Percentiles rank a stretch among this genome's conserved stretches.
Evolutionary conservation across 495 filamentous ascomycete genomes (phyloP).

Genomic region (Aspergillus ostianus): DNA sequence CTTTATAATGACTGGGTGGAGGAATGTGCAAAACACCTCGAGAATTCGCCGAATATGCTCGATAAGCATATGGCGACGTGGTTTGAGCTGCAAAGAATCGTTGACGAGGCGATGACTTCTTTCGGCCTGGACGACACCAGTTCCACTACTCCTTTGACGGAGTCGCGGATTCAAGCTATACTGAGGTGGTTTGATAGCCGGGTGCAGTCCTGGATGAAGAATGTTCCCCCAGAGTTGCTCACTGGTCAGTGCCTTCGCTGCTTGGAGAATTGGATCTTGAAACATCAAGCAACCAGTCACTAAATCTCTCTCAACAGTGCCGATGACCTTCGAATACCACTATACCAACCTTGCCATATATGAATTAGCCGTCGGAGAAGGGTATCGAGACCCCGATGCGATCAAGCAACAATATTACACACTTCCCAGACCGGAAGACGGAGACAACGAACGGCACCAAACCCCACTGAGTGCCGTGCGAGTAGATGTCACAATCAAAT

Average conservation of each 20-base stretch:
- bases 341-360: slow-evolving; percentile 47
- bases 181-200: slow-evolving; percentile 49
- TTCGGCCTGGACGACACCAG: slow-evolving; percentile 53
- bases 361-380: slow-evolving; percentile 50
- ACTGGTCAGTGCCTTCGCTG: slow-evolving; percentile 29
- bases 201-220: slow-evolving; percentile 45
- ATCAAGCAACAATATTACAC: slow-evolving; percentile 38
- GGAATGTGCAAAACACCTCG: slow-evolving; percentile 45
- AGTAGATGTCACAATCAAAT: slow-evolving; percentile 48
- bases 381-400: slow-evolving; percentile 49
- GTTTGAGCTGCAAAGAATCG: slow-evolving; percentile 47
- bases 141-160: slow-evolving; percentile 38
- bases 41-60: slow-evolving; percentile 33
- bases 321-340: slow-evolving; percentile 47
- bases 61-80: slow-evolving; percentile 45
- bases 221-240: slow-evolving; percentile 35
- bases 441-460: slow-evolving; percentile 18
- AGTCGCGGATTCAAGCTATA: slow-evolving; percentile 45
- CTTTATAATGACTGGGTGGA: slow-evolving; percentile 48
- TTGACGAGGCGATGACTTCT: slow-evolving; percentile 46
- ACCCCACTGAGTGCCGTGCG: slow-evolving; percentile 40
- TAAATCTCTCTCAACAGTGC: slow-evolving; percentile 23
- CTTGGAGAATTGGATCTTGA: too few species aligned
- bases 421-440: slow-evolving; percentile 35
- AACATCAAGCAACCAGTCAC: neutral